Evolutionary conservation across 1,139 yeast species (phyloP), one percentile per base, ranked within the genome.

Genomic region (Blastobotrys illinoisensis): DNA sequence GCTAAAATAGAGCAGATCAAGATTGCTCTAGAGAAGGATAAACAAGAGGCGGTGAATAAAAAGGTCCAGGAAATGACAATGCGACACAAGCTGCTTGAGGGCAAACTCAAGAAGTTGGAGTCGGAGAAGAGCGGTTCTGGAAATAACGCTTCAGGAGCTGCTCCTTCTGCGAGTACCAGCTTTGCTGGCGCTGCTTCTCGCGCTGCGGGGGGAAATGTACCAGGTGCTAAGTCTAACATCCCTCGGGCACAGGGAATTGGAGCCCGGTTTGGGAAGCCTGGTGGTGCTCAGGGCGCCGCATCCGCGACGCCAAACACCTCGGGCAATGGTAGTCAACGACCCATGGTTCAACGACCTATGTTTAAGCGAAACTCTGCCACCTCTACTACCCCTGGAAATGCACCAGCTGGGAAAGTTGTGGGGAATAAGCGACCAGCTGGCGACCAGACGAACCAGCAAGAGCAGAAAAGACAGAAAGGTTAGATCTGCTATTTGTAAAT

Each of bases 71-170:
- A 67, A 53, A 56, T 63, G 36, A 65, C 65, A 14, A 67, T 74
- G 70, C 68, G 73, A 50, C 62, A 64, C n/a, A 68, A 64, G 54
- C 58, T 74, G 49, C 55, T 73, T 21, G 65, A 69, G 47, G 59
- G 66, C 43, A 72, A 71, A 60, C 58, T 70, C 14, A 69, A 70
- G 16, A 70, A 68, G 59, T 62, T 48, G 20, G 19, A 36, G 26
- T 13, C 18, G 40, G 51, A 32, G 16, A 32, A 32, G 40, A 32
- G 13, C 13, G 40, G 40, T n/a, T 13, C 40, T 32, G 40, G 40
- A 32, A 3, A 24, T 19, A 45, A 19, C 16, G 47, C 51, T 1
- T 21, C 52, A 20, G 50, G 48, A 20, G 43, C 57, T 13, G 47
- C 53, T 28, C 28, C 48, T 20, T 32, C 54, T 28, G 52, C 51